Conservation (phyloP, 2,329 filamentous ascomycete species). For the Sclerotinia sclerotiorum region DNA sequence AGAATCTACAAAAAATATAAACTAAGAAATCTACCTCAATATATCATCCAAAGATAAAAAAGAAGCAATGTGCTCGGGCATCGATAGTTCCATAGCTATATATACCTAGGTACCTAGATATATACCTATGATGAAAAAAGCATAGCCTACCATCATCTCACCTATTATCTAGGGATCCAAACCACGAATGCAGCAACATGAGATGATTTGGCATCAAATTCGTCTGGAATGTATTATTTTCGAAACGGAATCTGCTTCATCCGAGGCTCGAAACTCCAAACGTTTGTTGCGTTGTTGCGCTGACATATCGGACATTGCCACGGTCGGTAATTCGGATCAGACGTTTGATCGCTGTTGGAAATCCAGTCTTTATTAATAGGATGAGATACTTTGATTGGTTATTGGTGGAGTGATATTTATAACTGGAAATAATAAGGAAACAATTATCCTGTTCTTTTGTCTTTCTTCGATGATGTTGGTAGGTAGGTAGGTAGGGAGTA, state of each 20-base stretch:
- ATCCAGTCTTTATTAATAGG: not conserved
- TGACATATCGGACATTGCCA: constrained; percentile 7
- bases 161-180: not conserved
- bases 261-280: constrained; percentile 9
- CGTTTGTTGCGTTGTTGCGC: no score
- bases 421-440: not conserved
- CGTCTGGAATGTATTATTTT: constrained; percentile 14
- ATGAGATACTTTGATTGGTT: constrained; percentile 2
- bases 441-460: no score
- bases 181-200: not conserved
- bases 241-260: constrained; percentile 15
- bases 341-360: not conserved
- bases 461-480: not conserved
- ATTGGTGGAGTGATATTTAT: constrained; percentile 1
- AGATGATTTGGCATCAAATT: not conserved
- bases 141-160: constrained; percentile 11
- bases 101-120: not conserved
- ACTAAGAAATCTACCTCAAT: not conserved
- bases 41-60: not conserved
- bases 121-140: not conserved
- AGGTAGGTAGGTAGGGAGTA: no score
- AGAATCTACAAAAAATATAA: not conserved
- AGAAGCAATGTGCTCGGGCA: not conserved
- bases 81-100: not conserved
- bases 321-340: not conserved